A percentile compares a stretch with the other conserved stretches of the same genome.
phyloP scores from a whole-genome alignment of 192 early-diverging fungal species.

The Coemansia sp. region DNA sequence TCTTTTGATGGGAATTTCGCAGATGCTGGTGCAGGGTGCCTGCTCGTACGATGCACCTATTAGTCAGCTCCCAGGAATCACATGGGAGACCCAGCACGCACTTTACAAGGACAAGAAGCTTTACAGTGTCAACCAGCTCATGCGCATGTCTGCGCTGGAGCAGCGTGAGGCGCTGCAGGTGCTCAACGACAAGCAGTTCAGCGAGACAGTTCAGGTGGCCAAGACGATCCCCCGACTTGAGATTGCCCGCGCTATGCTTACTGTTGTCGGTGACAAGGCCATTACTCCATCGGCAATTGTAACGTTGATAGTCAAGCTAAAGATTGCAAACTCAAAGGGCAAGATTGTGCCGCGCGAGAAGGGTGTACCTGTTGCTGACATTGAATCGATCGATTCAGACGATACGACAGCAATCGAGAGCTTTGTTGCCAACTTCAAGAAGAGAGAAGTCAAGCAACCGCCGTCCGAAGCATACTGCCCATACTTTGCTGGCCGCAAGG shows the following conservation, averaged over 20 bases:
- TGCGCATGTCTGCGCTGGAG: conserved; percentile 65
- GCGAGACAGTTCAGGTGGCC: conserved; percentile 72
- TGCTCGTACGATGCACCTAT: conserved; percentile 76
- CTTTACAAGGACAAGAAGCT: conserved; percentile 56
- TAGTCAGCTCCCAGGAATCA: conserved; percentile 83
- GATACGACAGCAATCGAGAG: conserved; percentile 39
- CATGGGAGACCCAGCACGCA: conserved; percentile 64
- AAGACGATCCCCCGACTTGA: conserved; percentile 75
- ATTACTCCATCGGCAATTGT: conserved; percentile 78
- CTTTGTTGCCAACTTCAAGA: conserved; percentile 30
- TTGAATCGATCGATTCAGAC: conserved; percentile 51
- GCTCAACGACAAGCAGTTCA: conserved; percentile 63
- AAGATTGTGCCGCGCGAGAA: conserved; percentile 26
- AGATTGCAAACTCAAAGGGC: conserved; percentile 31
- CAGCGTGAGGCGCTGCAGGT: conserved; percentile 60
- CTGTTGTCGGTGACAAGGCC: conserved; percentile 77
- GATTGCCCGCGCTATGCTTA: conserved; percentile 77
- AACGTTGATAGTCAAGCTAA: conserved; percentile 62
- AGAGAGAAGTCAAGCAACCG: conserved; percentile 23
- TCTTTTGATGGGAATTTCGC: conserved; percentile 78
- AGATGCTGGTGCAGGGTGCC: conserved; percentile 88
- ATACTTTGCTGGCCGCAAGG: conserved; percentile 64
- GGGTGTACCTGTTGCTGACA: conserved; percentile 34
- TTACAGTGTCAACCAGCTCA: conserved; percentile 63
- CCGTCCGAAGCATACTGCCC: conserved; percentile 54